phyloP scores from a whole-genome alignment of 2,329 filamentous ascomycete species.

The Arthrobotrys iridis region DNA sequence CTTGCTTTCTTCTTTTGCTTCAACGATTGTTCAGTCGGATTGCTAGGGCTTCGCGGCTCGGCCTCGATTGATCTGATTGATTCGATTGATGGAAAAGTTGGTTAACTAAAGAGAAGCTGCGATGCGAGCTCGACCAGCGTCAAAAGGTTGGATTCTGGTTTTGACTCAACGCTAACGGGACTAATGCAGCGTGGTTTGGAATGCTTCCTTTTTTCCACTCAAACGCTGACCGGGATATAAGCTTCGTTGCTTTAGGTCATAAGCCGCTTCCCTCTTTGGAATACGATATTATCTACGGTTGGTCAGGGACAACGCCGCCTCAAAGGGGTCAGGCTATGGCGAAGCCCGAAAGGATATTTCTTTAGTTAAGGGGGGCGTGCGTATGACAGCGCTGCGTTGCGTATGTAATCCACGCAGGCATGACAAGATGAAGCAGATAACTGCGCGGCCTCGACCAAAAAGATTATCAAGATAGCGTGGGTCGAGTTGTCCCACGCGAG shows the following conservation, averaged over 20 bases:
- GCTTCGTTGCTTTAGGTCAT: constrained; percentile 29
- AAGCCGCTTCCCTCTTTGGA: constrained; percentile 29
- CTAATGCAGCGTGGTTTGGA: constrained; percentile 16
- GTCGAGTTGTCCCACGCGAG: neutral
- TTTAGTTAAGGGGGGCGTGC: constrained; percentile 14
- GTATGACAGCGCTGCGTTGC: constrained; percentile 43
- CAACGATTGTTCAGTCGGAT: constrained; percentile 8
- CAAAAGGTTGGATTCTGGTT: constrained; percentile 18
- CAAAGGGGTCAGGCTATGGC: constrained; percentile 30
- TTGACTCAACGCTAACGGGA: constrained; percentile 37
- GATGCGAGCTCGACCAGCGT: constrained; percentile 22
- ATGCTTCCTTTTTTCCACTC: constrained; percentile 22
- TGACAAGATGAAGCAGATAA: constrained; percentile 12
- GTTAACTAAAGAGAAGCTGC: constrained; percentile 9
- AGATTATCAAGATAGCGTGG: constrained; percentile 39
- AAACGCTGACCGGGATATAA: constrained; percentile 40
- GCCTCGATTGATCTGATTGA: neutral
- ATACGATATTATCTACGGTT: constrained; percentile 26
- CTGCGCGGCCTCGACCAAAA: constrained; percentile 15
- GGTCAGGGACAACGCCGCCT: constrained; percentile 15
- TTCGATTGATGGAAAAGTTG: constrained; percentile 15
- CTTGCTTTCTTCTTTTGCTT: neutral
- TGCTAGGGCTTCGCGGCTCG: neutral
- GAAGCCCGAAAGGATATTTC: neutral
- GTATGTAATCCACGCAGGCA: constrained; percentile 50